Evolutionary conservation across 2,329 filamentous ascomycete species (phyloP).

Genomic region (Moelleriella libera): DNA sequence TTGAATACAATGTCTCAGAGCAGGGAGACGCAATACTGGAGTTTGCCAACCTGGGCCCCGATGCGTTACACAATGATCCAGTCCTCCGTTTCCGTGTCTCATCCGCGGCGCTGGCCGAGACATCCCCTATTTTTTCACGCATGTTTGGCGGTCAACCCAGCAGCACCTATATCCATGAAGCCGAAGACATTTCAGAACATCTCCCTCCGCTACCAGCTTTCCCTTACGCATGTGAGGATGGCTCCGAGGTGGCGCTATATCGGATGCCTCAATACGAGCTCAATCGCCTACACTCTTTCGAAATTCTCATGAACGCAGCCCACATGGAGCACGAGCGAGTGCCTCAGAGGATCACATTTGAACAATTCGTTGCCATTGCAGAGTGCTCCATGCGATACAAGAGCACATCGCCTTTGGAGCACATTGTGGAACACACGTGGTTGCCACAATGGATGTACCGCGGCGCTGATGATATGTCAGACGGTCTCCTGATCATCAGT

Average conservation of each 20-base stretch:
- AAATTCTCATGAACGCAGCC: slow-evolving; percentile 34
- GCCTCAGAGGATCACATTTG: slow-evolving; percentile 30
- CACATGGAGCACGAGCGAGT: slow-evolving; percentile 33
- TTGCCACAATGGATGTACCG: slow-evolving; percentile 35
- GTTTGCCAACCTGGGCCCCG: slow-evolving; percentile 28
- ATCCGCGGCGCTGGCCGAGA: slow-evolving; percentile 33
- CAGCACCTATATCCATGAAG: slow-evolving; percentile 19
- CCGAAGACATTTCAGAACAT: slow-evolving; percentile 19
- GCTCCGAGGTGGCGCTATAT: slow-evolving; percentile 29
- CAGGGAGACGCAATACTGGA: slow-evolving; percentile 36
- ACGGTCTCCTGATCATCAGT: slow-evolving; percentile 35
- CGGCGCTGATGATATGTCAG: slow-evolving; percentile 31
- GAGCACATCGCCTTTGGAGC: slow-evolving; percentile 35
- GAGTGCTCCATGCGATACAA: slow-evolving; percentile 34
- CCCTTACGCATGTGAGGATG: slow-evolving; percentile 25
- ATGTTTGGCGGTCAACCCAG: slow-evolving; percentile 24
- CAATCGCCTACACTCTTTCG: slow-evolving; percentile 25
- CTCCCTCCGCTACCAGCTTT: slow-evolving; percentile 18
- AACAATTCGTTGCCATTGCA: slow-evolving; percentile 36
- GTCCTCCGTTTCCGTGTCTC: slow-evolving; percentile 36
- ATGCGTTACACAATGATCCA: slow-evolving; percentile 17
- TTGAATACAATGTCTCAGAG: slow-evolving; percentile 27
- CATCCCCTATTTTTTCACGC: slow-evolving; percentile 35
- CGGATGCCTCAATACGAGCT: slow-evolving; percentile 37
- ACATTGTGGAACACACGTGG: slow-evolving; percentile 36